Evolutionary conservation across 192 early-diverging fungal genomes (phyloP), one percentile per base, ranked within the genome.

Genomic region (Chytriomyces hyalinus): DNA sequence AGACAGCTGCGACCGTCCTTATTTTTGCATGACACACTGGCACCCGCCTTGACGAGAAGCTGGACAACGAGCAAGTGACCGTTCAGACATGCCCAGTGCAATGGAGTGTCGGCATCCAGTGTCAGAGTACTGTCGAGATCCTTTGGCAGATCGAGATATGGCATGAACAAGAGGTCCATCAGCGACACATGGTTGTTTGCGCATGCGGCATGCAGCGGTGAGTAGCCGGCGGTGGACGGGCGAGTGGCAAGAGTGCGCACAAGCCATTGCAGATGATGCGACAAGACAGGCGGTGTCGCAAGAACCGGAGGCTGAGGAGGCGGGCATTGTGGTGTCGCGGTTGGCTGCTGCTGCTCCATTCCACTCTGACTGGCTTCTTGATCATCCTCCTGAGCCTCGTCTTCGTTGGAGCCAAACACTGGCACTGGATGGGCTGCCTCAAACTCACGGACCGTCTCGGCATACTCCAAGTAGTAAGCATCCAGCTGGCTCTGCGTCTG

Each of bases 21-120:
- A 61, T 85, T 81, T 74, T 72, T 53, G 15, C 70, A 24, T 0
- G 76, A 75, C 10, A 82, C 78, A 74, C 90, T 84, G 15, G 90
- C 93, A 28, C 92, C 93, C 4, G 65, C 79, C 10, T 46, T 26
- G 2, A 94, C 80, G 63, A 95, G 73, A 28, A 82, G 6, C 76
- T 93, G 80, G 6, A 93, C 92, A 59, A 86, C 83, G 57, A 90
- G 85, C 71, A 86, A 59, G 71, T 94, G 91, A 2, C 94, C 93
- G 80, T 95, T 95, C 6, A 94, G 81, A 10, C 93, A 92, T 63
- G 93, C 92, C 94, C 94, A 95, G 78, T 95, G 94, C 53, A 95
- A 82, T 43, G 94, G 85, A 17, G 92, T 89, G 8, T 59, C 77
- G 20, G 79, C 82, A 60, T 87, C 82, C 8, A 70, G 66, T 5